phyloP scores from a whole-genome alignment of 768 basidiomycete genomes.

The Lactarius indigo region DNA sequence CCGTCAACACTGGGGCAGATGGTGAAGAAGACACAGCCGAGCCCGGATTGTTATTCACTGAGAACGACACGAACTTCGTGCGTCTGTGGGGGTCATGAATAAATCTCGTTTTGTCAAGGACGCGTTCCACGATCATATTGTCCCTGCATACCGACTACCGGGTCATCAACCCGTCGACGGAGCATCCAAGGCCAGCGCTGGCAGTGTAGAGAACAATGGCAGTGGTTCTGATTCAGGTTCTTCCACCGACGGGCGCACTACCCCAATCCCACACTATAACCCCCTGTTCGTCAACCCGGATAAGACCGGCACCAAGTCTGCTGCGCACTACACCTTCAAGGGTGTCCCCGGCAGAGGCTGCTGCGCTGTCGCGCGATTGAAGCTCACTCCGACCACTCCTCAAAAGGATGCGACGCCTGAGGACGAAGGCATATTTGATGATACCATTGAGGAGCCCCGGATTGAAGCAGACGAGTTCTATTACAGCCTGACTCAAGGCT shows the following conservation, averaged over 20 bases:
- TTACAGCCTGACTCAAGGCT: slow-evolving; percentile 68
- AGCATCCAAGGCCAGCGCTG: slow-evolving; percentile 21
- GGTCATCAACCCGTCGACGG: slow-evolving; percentile 25
- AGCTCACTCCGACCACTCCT: slow-evolving; percentile 75
- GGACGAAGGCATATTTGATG: slow-evolving; percentile 89
- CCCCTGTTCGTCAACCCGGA: slow-evolving; percentile 79
- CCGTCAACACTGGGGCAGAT: slow-evolving; percentile 46
- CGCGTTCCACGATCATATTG: slow-evolving; percentile 97
- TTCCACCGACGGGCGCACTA: slow-evolving; percentile 44
- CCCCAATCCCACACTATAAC: slow-evolving; percentile 48
- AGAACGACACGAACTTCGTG: slow-evolving; percentile 95
- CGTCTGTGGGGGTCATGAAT: slow-evolving; percentile 88
- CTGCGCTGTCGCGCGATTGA: slow-evolving; percentile 91
- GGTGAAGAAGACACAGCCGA: slow-evolving; percentile 66
- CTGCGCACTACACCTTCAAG: slow-evolving; percentile 83
- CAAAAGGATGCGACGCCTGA: slow-evolving; percentile 76
- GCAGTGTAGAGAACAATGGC: slow-evolving; percentile 14
- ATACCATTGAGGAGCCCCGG: slow-evolving; percentile 82
- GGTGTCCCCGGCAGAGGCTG: slow-evolving; percentile 90
- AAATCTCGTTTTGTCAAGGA: slow-evolving; percentile 85
- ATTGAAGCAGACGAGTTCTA: slow-evolving; percentile 98
- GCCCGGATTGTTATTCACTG: slow-evolving; percentile 89
- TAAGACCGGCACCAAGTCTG: slow-evolving; percentile 86
- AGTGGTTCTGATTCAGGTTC: slow-evolving; percentile 34
- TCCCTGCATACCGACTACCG: slow-evolving; percentile 75